Base-by-base conservation (phyloP, 208 protist species). In the Tritrichomonas foetus region DNA sequence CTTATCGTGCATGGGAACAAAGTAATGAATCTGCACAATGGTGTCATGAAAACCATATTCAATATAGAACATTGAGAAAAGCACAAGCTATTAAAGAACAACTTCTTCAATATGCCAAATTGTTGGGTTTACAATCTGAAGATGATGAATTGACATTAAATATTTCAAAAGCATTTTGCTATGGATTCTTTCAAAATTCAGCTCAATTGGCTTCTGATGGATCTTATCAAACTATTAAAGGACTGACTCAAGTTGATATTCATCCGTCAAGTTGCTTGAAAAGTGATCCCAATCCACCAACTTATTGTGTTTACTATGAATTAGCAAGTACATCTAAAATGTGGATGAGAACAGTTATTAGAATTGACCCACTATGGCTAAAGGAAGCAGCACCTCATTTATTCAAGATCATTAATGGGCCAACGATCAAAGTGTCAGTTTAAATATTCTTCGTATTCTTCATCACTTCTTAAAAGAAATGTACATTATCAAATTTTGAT, bases 261-360 rank as follows among this genome's bases (percentile, higher is more conserved):
- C 96, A 97, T 94, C 96, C 96, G 0, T 95, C 94, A 3, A 96
- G 95, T 13, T 93, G 95, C 50, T 80, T 97, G 0, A 94, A 96
- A 33, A 3, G 3, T 27, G 20, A 8, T 64, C 20, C 55, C 8
- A 93, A 92, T 41, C 95, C 95, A 50, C 98, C 98, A 1, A 97
- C 97, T 94, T 99, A 97, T 96, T 97, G 99, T 2, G 94, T 99
- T 16, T 99, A 98, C 95, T 97, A 98, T 92, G 98, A 99, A 92
- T 95, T 99, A 47, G 97, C 97, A 47, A 95, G 98, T 93, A 99
- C 98, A 50, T 97, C 97, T 89, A 98, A 98, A 78, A 98, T 99
- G 95, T 99, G 98, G 96, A 99, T 99, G 97, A 95, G 97, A 74
- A 95, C 96, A 13, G 94, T 97, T 9, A 96, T 94, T 27, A 94